These are phyloP conservation scores for Bolboschoenus planiculmis DNA, from an alignment of 176 grass and related monocot species.

Conservation along the genomic window DNA sequence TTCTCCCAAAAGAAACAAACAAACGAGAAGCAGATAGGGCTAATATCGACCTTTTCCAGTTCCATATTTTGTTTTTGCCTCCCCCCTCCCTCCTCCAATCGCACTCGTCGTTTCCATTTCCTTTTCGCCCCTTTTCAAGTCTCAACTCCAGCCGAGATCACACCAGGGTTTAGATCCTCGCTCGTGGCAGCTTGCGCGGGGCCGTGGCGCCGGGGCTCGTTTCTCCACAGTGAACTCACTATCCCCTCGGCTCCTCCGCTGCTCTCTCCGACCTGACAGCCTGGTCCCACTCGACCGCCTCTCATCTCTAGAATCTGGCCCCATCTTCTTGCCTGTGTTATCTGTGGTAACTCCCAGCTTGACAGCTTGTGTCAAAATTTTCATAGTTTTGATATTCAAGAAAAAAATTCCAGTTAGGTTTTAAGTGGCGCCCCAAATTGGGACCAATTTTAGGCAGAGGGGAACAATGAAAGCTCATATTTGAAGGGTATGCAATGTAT, in stretches of 20 bases:
- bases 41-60: not conserved
- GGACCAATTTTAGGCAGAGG: not conserved
- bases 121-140: not conserved
- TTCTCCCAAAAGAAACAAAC: no score
- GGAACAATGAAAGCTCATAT: not conserved
- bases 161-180: not conserved
- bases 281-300: not conserved
- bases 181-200: not conserved
- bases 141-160: not conserved
- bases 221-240: not conserved
- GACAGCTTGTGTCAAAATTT: not conserved
- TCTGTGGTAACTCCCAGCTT: not conserved
- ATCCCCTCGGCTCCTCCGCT: not conserved
- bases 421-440: not conserved
- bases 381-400: not conserved
- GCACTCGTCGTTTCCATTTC: not conserved
- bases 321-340: not conserved
- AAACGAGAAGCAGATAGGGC: not conserved
- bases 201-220: not conserved
- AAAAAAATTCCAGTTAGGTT: constrained; percentile 3
- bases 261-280: not conserved
- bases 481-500: not conserved
- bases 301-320: not conserved
- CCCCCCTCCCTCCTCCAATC: not conserved
- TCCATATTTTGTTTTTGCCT: not conserved